phyloP scores from a whole-genome alignment of 176 grass and related monocot genomes.

The Triticum timopheevii region DNA sequence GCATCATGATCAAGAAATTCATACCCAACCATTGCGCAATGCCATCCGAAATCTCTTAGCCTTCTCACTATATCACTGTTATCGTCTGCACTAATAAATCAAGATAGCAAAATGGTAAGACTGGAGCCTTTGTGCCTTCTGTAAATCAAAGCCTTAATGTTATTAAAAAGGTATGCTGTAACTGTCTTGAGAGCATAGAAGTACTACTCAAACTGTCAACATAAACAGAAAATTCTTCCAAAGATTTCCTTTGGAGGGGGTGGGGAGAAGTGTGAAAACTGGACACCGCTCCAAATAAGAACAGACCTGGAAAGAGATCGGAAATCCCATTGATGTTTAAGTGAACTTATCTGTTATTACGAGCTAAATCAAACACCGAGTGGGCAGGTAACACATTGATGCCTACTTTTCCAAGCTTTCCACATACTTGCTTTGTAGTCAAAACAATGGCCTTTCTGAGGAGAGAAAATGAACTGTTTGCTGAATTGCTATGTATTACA shows the following conservation, averaged over 20 bases:
- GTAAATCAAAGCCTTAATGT: background rate
- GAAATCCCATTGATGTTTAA: conserved; percentile 34
- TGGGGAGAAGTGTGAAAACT: background rate
- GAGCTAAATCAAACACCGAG: conserved; percentile 36
- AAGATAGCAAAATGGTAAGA: conserved; percentile 24
- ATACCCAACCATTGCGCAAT: conserved; percentile 44
- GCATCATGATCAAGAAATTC: conserved; percentile 52
- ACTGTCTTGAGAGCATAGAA: background rate
- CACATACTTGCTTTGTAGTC: conserved; percentile 42
- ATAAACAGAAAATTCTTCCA: conserved; percentile 23
- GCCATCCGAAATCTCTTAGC: conserved; percentile 22
- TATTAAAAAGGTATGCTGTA: background rate
- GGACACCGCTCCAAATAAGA: background rate
- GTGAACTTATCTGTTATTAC: conserved; percentile 31
- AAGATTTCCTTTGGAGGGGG: background rate
- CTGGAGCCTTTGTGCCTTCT: background rate
- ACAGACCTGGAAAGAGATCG: conserved; percentile 39
- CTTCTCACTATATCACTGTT: conserved; percentile 38
- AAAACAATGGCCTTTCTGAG: conserved; percentile 39
- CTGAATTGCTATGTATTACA: conserved; percentile 4
- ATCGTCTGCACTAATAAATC: conserved; percentile 44
- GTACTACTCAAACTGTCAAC: background rate
- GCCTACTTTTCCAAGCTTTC: conserved; percentile 47
- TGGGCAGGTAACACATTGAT: conserved; percentile 39
- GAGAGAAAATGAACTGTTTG: conserved; percentile 16